Percentiles rank a stretch among this genome's conserved stretches.
Evolutionary conservation across 1,284 basidiomycete genomes (phyloP).

Genomic region (Coniferiporia sulphurascens): DNA sequence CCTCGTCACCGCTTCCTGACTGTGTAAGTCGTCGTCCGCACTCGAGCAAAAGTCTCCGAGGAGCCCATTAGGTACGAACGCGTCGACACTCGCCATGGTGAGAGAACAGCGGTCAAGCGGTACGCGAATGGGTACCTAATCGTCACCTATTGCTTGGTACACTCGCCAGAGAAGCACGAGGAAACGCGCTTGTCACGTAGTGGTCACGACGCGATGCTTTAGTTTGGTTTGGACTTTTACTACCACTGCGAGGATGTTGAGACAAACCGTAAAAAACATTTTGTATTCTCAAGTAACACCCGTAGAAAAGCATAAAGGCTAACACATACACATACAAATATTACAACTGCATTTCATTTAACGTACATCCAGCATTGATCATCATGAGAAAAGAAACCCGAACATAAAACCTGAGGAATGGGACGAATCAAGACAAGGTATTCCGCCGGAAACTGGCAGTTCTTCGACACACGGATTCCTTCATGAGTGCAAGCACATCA

Average conservation of each 20-base stretch:
- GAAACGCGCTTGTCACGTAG: not conserved
- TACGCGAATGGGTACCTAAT: no score
- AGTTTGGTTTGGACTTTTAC: no score
- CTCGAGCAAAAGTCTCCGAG: not conserved
- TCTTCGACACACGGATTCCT: constrained; percentile 5
- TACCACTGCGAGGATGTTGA: no score
- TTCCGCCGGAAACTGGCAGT: constrained; percentile 11
- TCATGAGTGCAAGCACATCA: constrained; percentile 1
- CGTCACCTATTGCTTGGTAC: not conserved
- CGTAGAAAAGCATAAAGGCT: not conserved
- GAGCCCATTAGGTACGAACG: not conserved
- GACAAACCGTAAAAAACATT: not conserved
- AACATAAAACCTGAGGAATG: not conserved
- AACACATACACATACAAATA: not conserved
- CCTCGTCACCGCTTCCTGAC: not conserved
- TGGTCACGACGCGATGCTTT: not conserved
- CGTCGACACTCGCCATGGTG: constrained; percentile 4
- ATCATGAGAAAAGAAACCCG: not conserved
- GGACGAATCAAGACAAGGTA: not conserved
- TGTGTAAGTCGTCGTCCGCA: not conserved
- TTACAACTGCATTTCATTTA: not conserved
- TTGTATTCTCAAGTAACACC: not conserved
- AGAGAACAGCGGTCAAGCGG: not conserved
- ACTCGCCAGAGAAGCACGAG: no score
- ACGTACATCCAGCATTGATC: not conserved